Conservation (phyloP, 140 eudicot species). For the Cichorium intybus region DNA sequence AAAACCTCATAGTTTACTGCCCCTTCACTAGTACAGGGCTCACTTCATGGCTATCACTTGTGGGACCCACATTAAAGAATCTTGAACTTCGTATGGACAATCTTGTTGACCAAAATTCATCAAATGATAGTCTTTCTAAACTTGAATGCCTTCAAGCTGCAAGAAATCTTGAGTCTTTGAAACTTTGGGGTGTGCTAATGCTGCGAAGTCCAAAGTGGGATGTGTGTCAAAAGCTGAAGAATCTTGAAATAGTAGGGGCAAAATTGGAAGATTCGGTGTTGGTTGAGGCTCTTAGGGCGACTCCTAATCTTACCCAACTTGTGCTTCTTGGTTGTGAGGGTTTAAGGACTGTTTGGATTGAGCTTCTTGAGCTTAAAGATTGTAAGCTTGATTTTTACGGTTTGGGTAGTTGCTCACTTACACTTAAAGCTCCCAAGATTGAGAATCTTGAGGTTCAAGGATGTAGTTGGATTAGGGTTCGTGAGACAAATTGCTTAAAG, state of each 20-base stretch:
- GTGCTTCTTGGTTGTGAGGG: slow-evolving; percentile 85
- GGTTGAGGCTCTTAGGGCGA: slow-evolving; percentile 47
- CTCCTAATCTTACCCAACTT: slow-evolving; percentile 68
- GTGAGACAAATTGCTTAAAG: slow-evolving; percentile 50
- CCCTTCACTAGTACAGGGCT: slow-evolving; percentile 63
- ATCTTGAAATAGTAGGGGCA: slow-evolving; percentile 84
- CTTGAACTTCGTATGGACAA: slow-evolving; percentile 82
- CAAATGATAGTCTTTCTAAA: slow-evolving; percentile 39
- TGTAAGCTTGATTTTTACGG: slow-evolving; percentile 76
- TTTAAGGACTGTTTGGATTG: slow-evolving; percentile 49
- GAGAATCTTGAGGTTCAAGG: slow-evolving; percentile 77
- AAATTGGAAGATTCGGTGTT: slow-evolving; percentile 61
- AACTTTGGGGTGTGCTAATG: slow-evolving; percentile 82
- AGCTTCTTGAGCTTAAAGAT: slow-evolving; percentile 53
- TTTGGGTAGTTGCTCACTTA: slow-evolving; percentile 49
- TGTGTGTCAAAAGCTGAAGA: slow-evolving; percentile 42
- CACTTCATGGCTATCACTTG: slow-evolving; percentile 47
- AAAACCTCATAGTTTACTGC: slow-evolving; percentile 74
- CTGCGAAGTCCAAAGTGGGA: slow-evolving; percentile 69
- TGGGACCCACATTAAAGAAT: slow-evolving; percentile 43
- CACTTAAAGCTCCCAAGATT: slow-evolving; percentile 56
- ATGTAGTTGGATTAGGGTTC: slow-evolving; percentile 68
- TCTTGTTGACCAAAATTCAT: slow-evolving; percentile 35
- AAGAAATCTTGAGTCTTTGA: slow-evolving; percentile 59
- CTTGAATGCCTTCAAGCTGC: slow-evolving; percentile 71